A percentile compares a stretch with the other conserved stretches of the same genome.
Evolutionary conservation across 169 alveolate genomes (phyloP).

Genomic region (Plasmodium inui): DNA sequence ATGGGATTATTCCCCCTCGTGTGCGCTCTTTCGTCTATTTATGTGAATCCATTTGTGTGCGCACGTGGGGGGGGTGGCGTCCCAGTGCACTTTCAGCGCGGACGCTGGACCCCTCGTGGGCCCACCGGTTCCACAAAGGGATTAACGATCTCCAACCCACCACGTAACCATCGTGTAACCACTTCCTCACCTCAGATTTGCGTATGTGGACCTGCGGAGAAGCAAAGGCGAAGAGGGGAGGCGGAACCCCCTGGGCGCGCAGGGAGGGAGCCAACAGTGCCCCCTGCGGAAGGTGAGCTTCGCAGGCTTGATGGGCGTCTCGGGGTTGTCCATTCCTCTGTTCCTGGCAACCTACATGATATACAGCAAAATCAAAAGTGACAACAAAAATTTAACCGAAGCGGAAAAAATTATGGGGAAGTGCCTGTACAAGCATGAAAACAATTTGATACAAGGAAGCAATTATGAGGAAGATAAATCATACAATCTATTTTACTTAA

Average conservation of each 20-base stretch:
- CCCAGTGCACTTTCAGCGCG: neutral
- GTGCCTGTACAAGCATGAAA: constrained; percentile 56
- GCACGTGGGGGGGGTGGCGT: neutral
- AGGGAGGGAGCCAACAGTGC: neutral
- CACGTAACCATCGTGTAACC: neutral
- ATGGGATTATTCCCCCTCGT: neutral
- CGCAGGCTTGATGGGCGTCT: constrained; percentile 15
- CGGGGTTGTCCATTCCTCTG: constrained; percentile 48
- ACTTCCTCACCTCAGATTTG: neutral
- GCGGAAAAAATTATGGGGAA: constrained; percentile 51
- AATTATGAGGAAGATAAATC: constrained; percentile 26
- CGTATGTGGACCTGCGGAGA: constrained; percentile 28
- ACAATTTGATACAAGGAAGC: neutral
- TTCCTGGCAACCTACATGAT: constrained; percentile 33
- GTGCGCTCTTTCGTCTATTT: neutral
- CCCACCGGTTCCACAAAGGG: neutral
- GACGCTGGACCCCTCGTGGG: too few relatives aligned
- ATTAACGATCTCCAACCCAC: too few relatives aligned
- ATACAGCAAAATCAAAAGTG: constrained; percentile 37
- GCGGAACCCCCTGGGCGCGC: constrained; percentile 8
- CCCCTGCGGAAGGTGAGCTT: constrained; percentile 26
- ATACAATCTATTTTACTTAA: constrained; percentile 19
- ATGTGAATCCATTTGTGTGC: neutral
- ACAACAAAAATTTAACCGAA: constrained; percentile 41
- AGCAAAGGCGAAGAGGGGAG: constrained; percentile 19